A percentile compares a stretch with the other conserved stretches of the same genome.
These are phyloP conservation scores for Lachnellula suecica DNA, from an alignment of 2,329 filamentous ascomycete genomes.

Conservation along the genomic window DNA sequence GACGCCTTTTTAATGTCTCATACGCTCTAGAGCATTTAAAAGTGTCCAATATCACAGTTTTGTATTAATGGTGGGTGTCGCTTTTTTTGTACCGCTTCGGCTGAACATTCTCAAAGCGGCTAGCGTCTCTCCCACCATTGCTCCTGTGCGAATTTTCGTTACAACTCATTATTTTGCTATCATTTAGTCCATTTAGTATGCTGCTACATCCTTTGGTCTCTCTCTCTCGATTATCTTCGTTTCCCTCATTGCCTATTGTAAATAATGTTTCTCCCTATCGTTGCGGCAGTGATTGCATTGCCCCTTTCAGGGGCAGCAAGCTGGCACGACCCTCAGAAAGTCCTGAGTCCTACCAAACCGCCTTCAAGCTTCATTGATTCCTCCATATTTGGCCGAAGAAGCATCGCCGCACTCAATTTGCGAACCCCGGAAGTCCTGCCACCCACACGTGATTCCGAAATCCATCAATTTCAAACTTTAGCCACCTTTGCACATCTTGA, in stretches of 20 bases:
- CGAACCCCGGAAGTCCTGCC: conserved; percentile 16
- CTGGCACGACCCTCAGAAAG: not conserved
- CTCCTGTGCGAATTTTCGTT: no score
- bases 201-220: not conserved
- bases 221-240: not conserved
- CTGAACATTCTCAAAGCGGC: not conserved
- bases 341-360: not conserved
- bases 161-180: no score
- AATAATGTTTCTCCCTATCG: not conserved
- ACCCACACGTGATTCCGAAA: conserved; percentile 18
- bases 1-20: no score
- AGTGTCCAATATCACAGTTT: no score
- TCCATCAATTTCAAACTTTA: conserved; percentile 11
- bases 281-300: not conserved
- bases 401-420: not conserved
- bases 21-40: no score
- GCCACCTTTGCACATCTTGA: conserved; percentile 31
- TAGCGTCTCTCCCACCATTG: no score
- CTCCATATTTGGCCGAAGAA: conserved; percentile 15
- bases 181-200: not conserved
- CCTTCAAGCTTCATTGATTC: conserved; percentile 13
- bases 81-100: not conserved
- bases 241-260: not conserved
- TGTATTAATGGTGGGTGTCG: no score
- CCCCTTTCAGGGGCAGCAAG: not conserved